Conservation (phyloP, 164 flowering plant species). For the Vitis rupestris region DNA sequence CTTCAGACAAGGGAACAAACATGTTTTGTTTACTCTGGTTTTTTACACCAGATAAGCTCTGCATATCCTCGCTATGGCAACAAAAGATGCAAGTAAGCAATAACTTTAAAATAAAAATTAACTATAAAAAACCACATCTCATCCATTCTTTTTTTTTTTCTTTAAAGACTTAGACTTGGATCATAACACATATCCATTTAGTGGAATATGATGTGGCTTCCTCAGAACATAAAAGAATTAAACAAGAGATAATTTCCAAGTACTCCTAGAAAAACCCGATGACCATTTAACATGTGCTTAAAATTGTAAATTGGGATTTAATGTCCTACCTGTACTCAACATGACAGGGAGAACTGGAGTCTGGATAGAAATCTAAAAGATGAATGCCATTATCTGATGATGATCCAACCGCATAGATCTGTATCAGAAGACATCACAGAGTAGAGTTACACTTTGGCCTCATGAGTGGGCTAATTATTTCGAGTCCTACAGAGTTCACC, state of each 20-base stretch:
- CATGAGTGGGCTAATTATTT: no score
- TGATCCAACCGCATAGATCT: conserved; percentile 86
- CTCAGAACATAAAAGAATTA: no score
- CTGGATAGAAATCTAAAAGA: conserved; percentile 86
- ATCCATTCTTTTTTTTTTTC: no score
- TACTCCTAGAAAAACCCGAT: no score
- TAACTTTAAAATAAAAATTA: not conserved
- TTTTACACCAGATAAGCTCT: conserved; percentile 13
- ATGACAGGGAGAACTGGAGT: conserved; percentile 69
- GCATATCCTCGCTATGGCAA: conserved; percentile 41
- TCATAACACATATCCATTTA: not conserved
- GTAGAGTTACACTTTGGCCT: not conserved
- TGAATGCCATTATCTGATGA: conserved; percentile 60
- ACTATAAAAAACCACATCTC: not conserved
- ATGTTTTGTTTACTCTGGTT: conserved; percentile 36
- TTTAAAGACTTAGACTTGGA: no score
- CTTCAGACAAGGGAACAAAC: conserved; percentile 59
- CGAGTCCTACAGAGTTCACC: no score
- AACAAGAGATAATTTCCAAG: no score
- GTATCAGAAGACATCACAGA: conserved; percentile 23
- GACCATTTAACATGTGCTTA: no score
- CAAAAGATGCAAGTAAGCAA: not conserved
- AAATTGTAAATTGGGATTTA: not conserved
- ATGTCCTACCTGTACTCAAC: conserved; percentile 69
- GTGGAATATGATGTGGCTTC: not conserved